phyloP scores from a whole-genome alignment of 805 yeast species.

The Suhomyces sp. region DNA sequence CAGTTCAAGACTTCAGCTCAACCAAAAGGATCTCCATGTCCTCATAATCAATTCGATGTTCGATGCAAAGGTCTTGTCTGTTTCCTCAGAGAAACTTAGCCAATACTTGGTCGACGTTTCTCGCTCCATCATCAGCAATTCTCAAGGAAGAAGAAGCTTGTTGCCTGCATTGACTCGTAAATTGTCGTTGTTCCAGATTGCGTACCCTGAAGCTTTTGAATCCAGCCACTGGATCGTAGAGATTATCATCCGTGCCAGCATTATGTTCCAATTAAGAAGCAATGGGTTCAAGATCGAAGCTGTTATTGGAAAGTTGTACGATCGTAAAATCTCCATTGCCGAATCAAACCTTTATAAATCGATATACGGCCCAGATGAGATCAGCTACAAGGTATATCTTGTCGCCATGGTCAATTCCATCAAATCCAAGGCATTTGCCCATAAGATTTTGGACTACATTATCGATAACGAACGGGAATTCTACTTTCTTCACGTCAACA shows the following conservation, averaged over 20 bases:
- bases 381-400: conserved; percentile 49
- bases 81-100: conserved; percentile 23
- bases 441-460: conserved; percentile 31
- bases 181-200: conserved; percentile 44
- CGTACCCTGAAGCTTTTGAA: conserved; percentile 33
- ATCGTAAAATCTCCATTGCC: conserved; percentile 22
- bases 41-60: conserved; percentile 51
- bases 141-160: conserved; percentile 65
- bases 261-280: conserved; percentile 51
- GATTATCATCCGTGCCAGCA: conserved; percentile 44
- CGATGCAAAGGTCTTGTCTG: conserved; percentile 42
- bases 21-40: conserved; percentile 63
- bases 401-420: conserved; percentile 43
- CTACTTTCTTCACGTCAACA: conserved; percentile 47
- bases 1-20: conserved; percentile 58
- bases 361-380: conserved; percentile 59
- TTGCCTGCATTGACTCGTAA: conserved; percentile 55
- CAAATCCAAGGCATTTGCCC: conserved; percentile 26
- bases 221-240: conserved; percentile 48
- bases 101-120: conserved; percentile 33
- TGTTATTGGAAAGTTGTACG: conserved; percentile 52
- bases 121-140: conserved; percentile 41
- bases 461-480: conserved; percentile 35
- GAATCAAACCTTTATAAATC: conserved; percentile 35
- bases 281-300: conserved; percentile 60